Evolutionary conservation across 2,329 filamentous ascomycete species (phyloP).

Genomic region (Colletotrichum australisinense): DNA sequence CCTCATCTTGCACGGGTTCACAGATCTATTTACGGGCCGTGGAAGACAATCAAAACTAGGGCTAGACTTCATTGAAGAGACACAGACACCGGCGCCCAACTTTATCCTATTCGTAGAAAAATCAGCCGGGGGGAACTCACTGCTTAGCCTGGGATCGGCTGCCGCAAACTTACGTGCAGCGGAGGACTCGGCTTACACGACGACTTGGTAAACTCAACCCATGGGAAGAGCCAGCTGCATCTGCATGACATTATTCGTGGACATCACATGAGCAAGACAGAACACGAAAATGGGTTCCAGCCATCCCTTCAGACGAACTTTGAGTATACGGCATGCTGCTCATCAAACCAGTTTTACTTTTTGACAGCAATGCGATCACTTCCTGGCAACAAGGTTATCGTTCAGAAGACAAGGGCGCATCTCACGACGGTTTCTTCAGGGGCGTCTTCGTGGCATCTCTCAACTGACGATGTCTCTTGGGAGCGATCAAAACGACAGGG

Average conservation of each 20-base stretch:
- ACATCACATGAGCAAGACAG: constrained; percentile 1
- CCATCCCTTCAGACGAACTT: constrained; percentile 30
- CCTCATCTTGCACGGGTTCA: not conserved
- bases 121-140: not conserved
- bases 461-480: constrained; percentile 3
- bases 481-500: not conserved
- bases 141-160: not conserved
- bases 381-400: constrained; percentile 16
- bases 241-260: not conserved
- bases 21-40: not conserved
- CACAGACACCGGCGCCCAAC: not conserved
- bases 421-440: constrained; percentile 9
- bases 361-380: not conserved
- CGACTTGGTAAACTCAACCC: not conserved
- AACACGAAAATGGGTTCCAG: constrained; percentile 16
- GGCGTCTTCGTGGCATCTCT: not conserved
- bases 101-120: not conserved
- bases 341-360: constrained; percentile 16
- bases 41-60: not conserved
- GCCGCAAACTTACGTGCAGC: not conserved
- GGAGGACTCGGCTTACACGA: not conserved
- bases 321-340: not conserved
- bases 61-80: not conserved
- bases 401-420: constrained; percentile 1
- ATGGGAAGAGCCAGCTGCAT: not conserved